Evolutionary conservation across 306 rosid species (phyloP), one percentile per base, ranked within the genome.

Genomic region (Vigna reflexopilosa): DNA sequence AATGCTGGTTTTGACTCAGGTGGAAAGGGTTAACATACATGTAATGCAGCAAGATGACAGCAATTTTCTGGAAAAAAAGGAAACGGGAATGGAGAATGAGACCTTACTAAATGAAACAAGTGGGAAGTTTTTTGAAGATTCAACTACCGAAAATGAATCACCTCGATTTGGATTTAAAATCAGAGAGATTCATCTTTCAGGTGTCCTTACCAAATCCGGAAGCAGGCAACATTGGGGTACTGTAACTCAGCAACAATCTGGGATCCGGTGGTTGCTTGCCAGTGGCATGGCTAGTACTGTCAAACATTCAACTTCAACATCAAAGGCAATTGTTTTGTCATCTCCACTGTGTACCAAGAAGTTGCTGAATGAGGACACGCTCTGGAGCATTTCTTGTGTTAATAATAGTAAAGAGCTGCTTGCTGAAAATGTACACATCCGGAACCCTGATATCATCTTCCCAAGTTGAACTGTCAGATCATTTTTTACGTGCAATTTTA

Each of bases 331-430:
- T 7, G 87, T 88, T 65, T 80, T 62, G 68, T 75, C 85, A 56
- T 77, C 88, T 4, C 65, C 87, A 0, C 40, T 20, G 47, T 73
- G 70, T 61, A 57, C 82, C 64, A 67, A 84, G 22, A 84, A 82
- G 79, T n/a, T 65, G 70, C 80, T 55, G 68, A 69, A 28, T 14
- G 83, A 72, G 50, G 90, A 91, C 68, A 77, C 82, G 36, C 48
- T 91, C 19, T 93, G 98, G 95, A 93, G 93, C 90, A 76, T 93
- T 78, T 88, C 97, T 47, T 88, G 83, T 74, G 61, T 72, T 58
- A 70, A 77, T 64, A 72, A 66, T 62, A 48, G 84, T 67, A 50
- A 72, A 51, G 72, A 77, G 48, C 68, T 17, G 20, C 63, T 70
- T 20, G 61, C 56, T 34, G 54, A 50, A 42, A 75, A 69, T 76